Percentiles rank a stretch among this genome's conserved stretches.
Conservation (phyloP, 306 rosid species). For the Cucurbita ficifolia region DNA sequence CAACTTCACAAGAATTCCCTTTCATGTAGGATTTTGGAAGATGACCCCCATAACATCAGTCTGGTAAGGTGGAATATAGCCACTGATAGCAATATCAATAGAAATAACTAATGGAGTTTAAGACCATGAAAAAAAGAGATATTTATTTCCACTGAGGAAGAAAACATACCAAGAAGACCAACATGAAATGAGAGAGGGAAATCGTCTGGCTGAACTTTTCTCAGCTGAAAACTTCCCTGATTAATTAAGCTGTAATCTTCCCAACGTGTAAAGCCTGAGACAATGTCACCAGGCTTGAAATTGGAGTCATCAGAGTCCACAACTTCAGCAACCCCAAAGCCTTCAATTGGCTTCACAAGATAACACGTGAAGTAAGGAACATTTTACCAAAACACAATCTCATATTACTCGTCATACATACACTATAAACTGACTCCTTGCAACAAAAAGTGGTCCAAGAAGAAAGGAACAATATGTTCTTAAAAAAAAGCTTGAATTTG, state of each 20-base stretch:
- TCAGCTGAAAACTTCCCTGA: constrained; percentile 9
- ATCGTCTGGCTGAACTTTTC: constrained; percentile 18
- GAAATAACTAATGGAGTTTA: neutral
- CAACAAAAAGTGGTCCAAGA: neutral
- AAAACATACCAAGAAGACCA: constrained; percentile 40
- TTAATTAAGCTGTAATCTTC: constrained; percentile 35
- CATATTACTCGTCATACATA: neutral
- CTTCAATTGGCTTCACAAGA: constrained; percentile 31
- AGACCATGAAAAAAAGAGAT: neutral
- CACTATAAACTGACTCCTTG: neutral
- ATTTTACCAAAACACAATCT: neutral
- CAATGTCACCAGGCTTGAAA: constrained; percentile 31
- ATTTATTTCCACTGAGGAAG: neutral
- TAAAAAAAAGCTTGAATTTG: neutral
- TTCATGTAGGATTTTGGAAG: neutral
- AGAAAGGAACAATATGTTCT: too few species aligned
- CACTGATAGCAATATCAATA: neutral
- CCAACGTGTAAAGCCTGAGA: constrained; percentile 31
- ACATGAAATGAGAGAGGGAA: constrained; percentile 38
- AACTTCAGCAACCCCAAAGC: constrained; percentile 35
- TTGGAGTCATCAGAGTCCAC: constrained; percentile 26
- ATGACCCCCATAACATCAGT: neutral
- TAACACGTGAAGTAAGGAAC: neutral
- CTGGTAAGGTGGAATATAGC: neutral
- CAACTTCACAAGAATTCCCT: neutral